These are phyloP conservation scores for Cornus kousa DNA, from an alignment of 148 eudicot species.

Conservation along the genomic window DNA sequence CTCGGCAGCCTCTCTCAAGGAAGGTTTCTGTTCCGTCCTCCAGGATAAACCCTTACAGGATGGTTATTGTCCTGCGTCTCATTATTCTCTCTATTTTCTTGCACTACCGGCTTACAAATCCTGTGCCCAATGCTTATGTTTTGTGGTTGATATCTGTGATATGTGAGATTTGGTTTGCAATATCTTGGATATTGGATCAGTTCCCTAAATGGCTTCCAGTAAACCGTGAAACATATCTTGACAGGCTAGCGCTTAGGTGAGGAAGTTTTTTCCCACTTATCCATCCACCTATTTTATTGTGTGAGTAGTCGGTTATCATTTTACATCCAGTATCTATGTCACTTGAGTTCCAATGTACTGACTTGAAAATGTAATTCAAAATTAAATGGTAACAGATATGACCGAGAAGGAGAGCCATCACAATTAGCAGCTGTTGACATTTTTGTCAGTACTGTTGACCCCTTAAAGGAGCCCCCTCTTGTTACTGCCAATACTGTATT, in stretches of 20 bases:
- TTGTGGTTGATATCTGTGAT: constrained; percentile 61
- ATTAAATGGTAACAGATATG: constrained; percentile 35
- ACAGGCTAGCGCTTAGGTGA: constrained; percentile 59
- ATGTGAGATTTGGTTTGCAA: constrained; percentile 72
- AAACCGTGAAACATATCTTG: constrained; percentile 68
- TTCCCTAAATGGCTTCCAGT: constrained; percentile 71
- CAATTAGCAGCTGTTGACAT: constrained; percentile 88
- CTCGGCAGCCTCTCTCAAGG: constrained; percentile 73
- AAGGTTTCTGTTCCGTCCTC: constrained; percentile 76
- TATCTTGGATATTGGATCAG: constrained; percentile 75
- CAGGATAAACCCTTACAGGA: constrained; percentile 70
- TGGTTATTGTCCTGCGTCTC: constrained; percentile 75
- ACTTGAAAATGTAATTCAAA: not conserved
- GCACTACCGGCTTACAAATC: constrained; percentile 78
- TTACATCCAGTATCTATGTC: not conserved
- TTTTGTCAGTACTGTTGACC: constrained; percentile 92
- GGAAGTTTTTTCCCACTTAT: not conserved
- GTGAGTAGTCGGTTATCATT: not conserved
- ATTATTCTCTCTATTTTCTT: constrained; percentile 65
- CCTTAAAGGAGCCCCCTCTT: constrained; percentile 90
- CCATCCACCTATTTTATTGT: not conserved
- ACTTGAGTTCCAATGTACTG: not conserved
- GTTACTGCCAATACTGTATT: constrained; percentile 86
- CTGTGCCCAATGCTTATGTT: constrained; percentile 58
- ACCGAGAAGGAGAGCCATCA: constrained; percentile 82